These are phyloP conservation scores for Solanum lycopersicoides DNA, from an alignment of 257 asterid genomes.

Conservation along the genomic window DNA sequence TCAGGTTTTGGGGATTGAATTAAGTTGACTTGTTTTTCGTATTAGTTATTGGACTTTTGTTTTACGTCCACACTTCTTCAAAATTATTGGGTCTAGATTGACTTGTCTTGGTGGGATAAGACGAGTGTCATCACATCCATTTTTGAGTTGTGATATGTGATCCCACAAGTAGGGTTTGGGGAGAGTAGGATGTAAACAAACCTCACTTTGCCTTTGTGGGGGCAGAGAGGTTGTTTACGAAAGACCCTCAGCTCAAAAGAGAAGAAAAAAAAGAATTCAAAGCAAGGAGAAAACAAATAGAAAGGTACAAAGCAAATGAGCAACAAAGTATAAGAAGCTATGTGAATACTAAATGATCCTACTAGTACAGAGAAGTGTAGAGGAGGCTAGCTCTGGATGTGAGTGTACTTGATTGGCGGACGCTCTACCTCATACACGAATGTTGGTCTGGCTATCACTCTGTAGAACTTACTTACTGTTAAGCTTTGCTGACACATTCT, in stretches of 20 bases:
- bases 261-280: not conserved
- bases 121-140: too few species aligned
- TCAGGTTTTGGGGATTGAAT: too few species aligned
- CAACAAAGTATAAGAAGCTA: not conserved
- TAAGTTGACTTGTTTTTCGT: too few species aligned
- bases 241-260: not conserved
- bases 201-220: not conserved
- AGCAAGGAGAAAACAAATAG: not conserved
- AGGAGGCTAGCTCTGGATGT: not conserved
- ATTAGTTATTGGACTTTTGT: too few species aligned
- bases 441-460: not conserved
- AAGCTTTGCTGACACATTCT: not conserved
- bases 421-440: not conserved
- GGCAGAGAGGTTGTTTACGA: not conserved
- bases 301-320: not conserved
- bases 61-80: too few species aligned
- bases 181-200: not conserved
- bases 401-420: not conserved
- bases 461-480: not conserved
- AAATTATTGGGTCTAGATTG: too few species aligned
- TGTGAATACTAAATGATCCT: not conserved
- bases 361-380: not conserved
- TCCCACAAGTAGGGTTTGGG: not conserved
- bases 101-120: too few species aligned
- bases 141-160: not conserved